phyloP scores from a whole-genome alignment of 805 yeast genomes.

The Metschnikowia gelsemii region DNA sequence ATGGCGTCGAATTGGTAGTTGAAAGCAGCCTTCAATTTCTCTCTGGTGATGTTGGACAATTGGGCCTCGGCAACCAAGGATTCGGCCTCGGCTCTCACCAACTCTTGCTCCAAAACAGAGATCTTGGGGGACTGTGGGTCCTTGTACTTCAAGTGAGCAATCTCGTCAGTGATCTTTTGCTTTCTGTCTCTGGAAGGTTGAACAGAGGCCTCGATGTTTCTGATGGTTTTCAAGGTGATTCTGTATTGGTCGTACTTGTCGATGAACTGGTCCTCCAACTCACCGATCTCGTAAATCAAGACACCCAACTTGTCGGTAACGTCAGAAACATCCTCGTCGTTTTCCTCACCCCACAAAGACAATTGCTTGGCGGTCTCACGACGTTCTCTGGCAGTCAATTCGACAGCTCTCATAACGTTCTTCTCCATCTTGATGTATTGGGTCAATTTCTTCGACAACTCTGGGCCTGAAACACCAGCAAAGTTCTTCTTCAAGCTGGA shows the following conservation, averaged over 20 bases:
- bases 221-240: conserved; percentile 87
- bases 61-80: conserved; percentile 99
- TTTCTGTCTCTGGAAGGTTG: conserved; percentile 98
- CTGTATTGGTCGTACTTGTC: conserved; percentile 98
- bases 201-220: conserved; percentile 96
- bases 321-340: conserved; percentile 95
- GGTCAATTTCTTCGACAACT: conserved; percentile 86
- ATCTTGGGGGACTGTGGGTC: conserved; percentile 98
- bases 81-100: conserved; percentile 99
- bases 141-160: conserved; percentile 96
- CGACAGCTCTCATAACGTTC: conserved; percentile 90
- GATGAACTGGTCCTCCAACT: conserved; percentile 95
- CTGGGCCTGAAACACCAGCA: conserved; percentile 94
- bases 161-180: conserved; percentile 95
- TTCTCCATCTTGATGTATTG: conserved; percentile 95
- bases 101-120: conserved; percentile 93
- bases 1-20: conserved; percentile 94
- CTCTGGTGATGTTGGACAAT: conserved; percentile 96
- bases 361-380: conserved; percentile 96
- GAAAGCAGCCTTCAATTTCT: conserved; percentile 95
- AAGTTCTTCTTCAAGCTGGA: conserved; percentile 73
- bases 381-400: conserved; percentile 89
- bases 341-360: conserved; percentile 96
- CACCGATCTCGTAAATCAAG: conserved; percentile 92
- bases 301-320: conserved; percentile 98